Evolutionary conservation across 768 basidiomycete species (phyloP).

Genomic region (Zangia roseola): DNA sequence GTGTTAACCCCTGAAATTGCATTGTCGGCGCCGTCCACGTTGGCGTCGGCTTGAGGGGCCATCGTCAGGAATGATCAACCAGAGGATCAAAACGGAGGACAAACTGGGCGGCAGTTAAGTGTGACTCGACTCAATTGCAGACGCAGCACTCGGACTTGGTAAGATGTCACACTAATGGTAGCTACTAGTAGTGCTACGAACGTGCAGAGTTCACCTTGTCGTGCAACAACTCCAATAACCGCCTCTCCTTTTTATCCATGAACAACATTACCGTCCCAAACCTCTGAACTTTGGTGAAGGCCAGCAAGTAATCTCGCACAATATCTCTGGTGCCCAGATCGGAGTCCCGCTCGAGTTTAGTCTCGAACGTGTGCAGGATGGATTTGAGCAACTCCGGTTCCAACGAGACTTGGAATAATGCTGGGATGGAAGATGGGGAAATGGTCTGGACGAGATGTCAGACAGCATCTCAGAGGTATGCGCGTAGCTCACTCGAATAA

Average conservation of each 20-base stretch:
- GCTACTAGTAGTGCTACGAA: conserved; percentile 5
- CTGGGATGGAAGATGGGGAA: conserved; percentile 52
- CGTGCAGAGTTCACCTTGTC: conserved; percentile 18
- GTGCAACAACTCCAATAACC: conserved; percentile 47
- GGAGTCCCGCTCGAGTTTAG: conserved; percentile 25
- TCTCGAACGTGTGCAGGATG: conserved; percentile 51
- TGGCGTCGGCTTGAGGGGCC: conserved; percentile 4
- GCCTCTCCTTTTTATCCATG: conserved; percentile 56
- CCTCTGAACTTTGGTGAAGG: conserved; percentile 55
- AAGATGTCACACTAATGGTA: no score
- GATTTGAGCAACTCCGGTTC: conserved; percentile 62
- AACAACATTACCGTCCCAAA: conserved; percentile 65
- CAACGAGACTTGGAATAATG: conserved; percentile 66
- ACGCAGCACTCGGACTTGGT: no score
- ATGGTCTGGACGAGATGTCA: conserved; percentile 43
- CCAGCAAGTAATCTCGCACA: conserved; percentile 49
- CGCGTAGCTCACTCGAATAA: conserved; percentile 53
- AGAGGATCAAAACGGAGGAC: no score
- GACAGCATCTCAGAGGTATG: background rate
- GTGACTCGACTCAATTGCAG: no score
- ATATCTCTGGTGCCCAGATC: conserved; percentile 10
- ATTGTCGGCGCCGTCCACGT: background rate
- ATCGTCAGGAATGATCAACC: background rate
- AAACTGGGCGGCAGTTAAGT: no score
- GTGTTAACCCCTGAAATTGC: background rate